Percentiles rank a stretch among this genome's conserved stretches.
Conservation (phyloP, 495 filamentous ascomycete species). For the Aspergillus sclerotiicarbonarius region DNA sequence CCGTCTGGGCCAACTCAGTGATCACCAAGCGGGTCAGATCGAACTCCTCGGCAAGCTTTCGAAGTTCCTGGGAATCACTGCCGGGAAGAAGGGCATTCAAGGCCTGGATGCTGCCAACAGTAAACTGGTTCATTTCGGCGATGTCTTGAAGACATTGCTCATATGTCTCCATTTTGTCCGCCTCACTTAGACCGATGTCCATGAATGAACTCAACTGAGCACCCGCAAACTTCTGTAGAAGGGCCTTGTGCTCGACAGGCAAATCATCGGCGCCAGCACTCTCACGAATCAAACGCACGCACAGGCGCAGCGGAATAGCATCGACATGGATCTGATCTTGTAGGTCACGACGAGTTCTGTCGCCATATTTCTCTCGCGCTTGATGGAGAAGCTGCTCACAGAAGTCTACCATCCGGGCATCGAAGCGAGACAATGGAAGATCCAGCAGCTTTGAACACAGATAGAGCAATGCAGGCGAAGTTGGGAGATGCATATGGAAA, state of each 20-base stretch:
- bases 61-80: constrained; percentile 46
- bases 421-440: constrained; percentile 60
- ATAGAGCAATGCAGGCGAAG: constrained; percentile 57
- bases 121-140: constrained; percentile 49
- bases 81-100: constrained; percentile 57
- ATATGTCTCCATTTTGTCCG: constrained; percentile 53
- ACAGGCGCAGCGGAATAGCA: constrained; percentile 45
- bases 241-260: constrained; percentile 37
- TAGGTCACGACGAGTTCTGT: constrained; percentile 18
- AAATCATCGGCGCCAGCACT: constrained; percentile 44
- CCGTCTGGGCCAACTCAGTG: constrained; percentile 47
- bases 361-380: constrained; percentile 32
- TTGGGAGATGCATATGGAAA: constrained; percentile 51
- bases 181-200: constrained; percentile 46
- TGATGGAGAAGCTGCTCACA: constrained; percentile 39
- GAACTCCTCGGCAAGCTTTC: constrained; percentile 52
- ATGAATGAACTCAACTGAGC: constrained; percentile 53
- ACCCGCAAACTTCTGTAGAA: constrained; percentile 59
- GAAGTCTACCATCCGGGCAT: constrained; percentile 53
- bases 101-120: constrained; percentile 70
- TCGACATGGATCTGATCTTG: constrained; percentile 28
- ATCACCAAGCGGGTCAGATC: constrained; percentile 52
- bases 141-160: constrained; percentile 59
- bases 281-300: constrained; percentile 67
- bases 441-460: constrained; percentile 71